Evolutionary conservation across 768 basidiomycete genomes (phyloP).

Genomic region (Phlebiopsis gigantea): DNA sequence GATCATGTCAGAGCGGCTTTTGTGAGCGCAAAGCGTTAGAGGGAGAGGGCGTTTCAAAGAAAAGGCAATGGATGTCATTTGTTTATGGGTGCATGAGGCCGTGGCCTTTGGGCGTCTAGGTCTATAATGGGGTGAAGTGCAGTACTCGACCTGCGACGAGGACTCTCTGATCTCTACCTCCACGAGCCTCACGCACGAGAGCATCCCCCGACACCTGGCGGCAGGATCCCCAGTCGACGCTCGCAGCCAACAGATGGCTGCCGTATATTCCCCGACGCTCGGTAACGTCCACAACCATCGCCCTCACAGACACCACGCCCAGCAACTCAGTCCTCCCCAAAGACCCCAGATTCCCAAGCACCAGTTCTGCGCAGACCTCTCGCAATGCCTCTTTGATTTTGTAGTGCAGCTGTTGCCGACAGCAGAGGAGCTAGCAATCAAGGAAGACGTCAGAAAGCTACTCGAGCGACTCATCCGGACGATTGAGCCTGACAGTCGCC

Average conservation of each 20-base stretch:
- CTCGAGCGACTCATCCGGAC: constrained; percentile 94
- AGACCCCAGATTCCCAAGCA: constrained; percentile 37
- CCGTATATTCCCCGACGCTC: constrained; percentile 12
- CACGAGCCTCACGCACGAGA: constrained; percentile 1
- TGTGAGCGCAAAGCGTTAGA: not conserved
- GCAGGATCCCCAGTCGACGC: constrained; percentile 13
- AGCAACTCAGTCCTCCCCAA: constrained; percentile 12
- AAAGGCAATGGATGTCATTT: not conserved
- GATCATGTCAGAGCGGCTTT: not conserved
- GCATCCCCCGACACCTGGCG: constrained; percentile 8
- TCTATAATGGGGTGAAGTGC: constrained; percentile 7
- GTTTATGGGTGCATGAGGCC: not conserved
- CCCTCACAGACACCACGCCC: constrained; percentile 5
- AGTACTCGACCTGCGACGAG: not conserved
- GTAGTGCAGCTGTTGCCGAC: constrained; percentile 90
- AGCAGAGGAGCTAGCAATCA: constrained; percentile 84
- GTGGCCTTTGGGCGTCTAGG: not conserved
- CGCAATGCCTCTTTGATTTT: constrained; percentile 89
- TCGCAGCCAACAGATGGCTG: constrained; percentile 9
- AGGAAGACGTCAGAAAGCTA: constrained; percentile 93
- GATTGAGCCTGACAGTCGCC: constrained; percentile 85
- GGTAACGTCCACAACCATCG: constrained; percentile 4
- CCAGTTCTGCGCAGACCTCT: constrained; percentile 74
- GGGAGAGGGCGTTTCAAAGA: not conserved
- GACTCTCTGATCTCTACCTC: constrained; percentile 4